These are phyloP conservation scores for Mortierella sp. DNA, from an alignment of 371 early-diverging fungal genomes.

Conservation along the genomic window DNA sequence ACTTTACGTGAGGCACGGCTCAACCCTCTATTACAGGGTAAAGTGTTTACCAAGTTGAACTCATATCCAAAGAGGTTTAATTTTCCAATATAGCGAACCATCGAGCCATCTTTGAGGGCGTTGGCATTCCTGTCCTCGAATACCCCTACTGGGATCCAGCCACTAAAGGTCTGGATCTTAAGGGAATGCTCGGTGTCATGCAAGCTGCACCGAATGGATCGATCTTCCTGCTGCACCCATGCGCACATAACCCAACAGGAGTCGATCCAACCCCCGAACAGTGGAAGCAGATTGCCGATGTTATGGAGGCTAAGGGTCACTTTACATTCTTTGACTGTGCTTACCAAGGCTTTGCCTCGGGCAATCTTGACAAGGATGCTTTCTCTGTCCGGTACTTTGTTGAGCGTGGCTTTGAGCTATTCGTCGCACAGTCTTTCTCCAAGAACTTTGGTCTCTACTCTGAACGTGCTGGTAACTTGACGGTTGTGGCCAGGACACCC, in stretches of 20 bases:
- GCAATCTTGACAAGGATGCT: slow-evolving; percentile 92
- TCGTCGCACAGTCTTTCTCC: slow-evolving; percentile 93
- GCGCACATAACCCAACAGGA: slow-evolving; percentile 98
- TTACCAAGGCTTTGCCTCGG: slow-evolving; percentile 98
- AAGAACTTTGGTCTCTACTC: slow-evolving; percentile 98
- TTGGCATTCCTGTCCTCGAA: slow-evolving; percentile 83
- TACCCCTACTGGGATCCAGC: slow-evolving; percentile 91
- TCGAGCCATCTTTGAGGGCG: slow-evolving; percentile 84
- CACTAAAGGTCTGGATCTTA: slow-evolving; percentile 81
- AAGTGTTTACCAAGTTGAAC: slow-evolving; percentile 1
- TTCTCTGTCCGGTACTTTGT: slow-evolving; percentile 94
- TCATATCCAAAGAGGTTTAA: neutral
- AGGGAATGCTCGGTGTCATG: slow-evolving; percentile 76
- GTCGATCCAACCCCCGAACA: slow-evolving; percentile 93
- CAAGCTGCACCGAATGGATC: slow-evolving; percentile 79
- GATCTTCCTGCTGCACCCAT: slow-evolving; percentile 87
- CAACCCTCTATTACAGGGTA: neutral
- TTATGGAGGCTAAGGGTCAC: slow-evolving; percentile 77
- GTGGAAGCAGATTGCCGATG: slow-evolving; percentile 91
- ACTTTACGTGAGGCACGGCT: neutral
- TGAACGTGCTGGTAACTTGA: slow-evolving; percentile 91
- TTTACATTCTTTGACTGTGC: slow-evolving; percentile 97
- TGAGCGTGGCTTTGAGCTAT: slow-evolving; percentile 85
- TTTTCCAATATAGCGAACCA: slow-evolving; percentile 91
- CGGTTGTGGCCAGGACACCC: slow-evolving; percentile 69